Evolutionary conservation across 306 rosid species (phyloP), one percentile per base, ranked within the genome.

Genomic region (Corylus heterophylla): DNA sequence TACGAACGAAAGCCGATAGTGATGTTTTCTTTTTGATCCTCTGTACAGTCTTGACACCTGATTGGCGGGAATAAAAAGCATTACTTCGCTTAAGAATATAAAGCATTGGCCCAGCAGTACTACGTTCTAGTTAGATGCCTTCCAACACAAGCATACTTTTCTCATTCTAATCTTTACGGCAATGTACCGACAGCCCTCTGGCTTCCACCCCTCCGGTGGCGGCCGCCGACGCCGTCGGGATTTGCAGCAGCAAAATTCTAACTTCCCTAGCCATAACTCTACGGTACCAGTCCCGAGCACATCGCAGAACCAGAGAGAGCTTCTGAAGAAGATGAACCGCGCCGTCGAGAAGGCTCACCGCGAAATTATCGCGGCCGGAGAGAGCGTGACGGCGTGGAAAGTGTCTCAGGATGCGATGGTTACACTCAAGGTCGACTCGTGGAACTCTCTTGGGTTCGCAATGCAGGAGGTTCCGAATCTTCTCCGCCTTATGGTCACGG

Each of bases 391-490:
- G 14, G 81, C 97, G 0, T 92, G 95, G 97, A 85, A 83, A 81
- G 97, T 94, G 2, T 80, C 89, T 44, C 93, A 89, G 85, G 83
- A 80, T 5, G 87, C 92, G 25, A 80, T 94, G 4, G 25, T 82
- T 74, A 82, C 50, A 51, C 92, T 92, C 29, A 83, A 89, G 72
- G 87, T 84, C 42, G 93, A 92, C 78, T 86, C 87, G 0, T 94
- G 91, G 97, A 69, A 71, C 67, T 71, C 89, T 18, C 51, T 94
- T 71, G 97, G 92, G 54, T 79, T 89, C 29, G 83, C 82, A 54
- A 90, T 94, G 93, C 98, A 91, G 84, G 88, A 89, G 73, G 89
- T 94, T 74, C 92, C 94, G 8, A 80, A 90, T 29, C 91, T 94
- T 69, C 54, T 79, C 42, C 85, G 85, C 59, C 87, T 94, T 44